These are phyloP conservation scores for Leptographium galeiforme DNA, from an alignment of 2,329 filamentous ascomycete species.

Conservation along the genomic window DNA sequence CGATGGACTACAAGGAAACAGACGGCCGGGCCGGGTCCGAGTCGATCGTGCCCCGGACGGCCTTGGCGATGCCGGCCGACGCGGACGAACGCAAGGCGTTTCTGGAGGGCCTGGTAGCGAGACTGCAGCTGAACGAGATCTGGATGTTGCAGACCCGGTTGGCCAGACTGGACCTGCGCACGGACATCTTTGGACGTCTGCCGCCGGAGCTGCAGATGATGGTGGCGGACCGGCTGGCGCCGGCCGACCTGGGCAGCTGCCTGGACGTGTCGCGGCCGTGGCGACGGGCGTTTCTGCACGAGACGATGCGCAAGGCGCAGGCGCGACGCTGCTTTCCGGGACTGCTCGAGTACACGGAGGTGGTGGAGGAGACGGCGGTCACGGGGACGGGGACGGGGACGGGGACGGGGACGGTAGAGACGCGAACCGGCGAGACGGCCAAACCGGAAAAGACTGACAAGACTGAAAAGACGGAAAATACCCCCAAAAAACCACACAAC, in stretches of 20 bases:
- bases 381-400: neutral
- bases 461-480: neutral
- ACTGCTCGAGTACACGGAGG: conserved; percentile 6
- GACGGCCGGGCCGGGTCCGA: too few species aligned
- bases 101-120: conserved; percentile 2
- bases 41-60: too few species aligned
- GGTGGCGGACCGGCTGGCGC: conserved; percentile 6
- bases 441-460: too few species aligned
- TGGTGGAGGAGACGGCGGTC: neutral
- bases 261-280: conserved; percentile 10
- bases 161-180: conserved; percentile 7
- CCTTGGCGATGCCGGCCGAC: neutral
- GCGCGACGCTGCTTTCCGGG: conserved; percentile 8
- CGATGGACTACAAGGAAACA: too few species aligned
- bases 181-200: conserved; percentile 9
- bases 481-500: neutral
- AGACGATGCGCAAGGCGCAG: neutral
- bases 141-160: conserved; percentile 9
- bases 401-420: neutral
- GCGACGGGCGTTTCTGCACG: conserved; percentile 4
- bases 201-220: conserved; percentile 11
- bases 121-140: conserved; percentile 9
- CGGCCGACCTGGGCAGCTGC: conserved; percentile 9
- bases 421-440: too few species aligned
- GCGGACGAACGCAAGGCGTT: conserved; percentile 3